These are phyloP conservation scores for Brassica hybrid DNA, from an alignment of 441 rosid genomes.

Conservation along the genomic window DNA sequence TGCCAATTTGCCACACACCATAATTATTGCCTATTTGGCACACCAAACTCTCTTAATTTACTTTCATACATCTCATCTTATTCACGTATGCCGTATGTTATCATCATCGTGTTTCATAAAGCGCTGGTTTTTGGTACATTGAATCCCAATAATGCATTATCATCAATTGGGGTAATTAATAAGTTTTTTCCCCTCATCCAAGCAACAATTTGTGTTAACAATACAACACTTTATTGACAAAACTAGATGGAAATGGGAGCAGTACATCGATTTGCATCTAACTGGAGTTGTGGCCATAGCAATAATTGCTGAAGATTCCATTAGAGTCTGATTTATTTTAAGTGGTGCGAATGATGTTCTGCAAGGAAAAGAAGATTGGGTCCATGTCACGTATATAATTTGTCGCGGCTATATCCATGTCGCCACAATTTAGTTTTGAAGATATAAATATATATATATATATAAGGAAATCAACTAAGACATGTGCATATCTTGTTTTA, in stretches of 20 bases:
- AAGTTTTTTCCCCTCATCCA: too few relatives aligned
- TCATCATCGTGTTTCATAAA: not conserved
- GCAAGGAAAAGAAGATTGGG: conserved; percentile 9
- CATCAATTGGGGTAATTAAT: not conserved
- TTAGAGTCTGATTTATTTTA: conserved; percentile 20
- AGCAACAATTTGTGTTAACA: not conserved
- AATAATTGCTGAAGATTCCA: conserved; percentile 38
- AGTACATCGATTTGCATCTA: not conserved
- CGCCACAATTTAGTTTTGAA: not conserved
- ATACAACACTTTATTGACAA: not conserved
- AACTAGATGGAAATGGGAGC: conserved; percentile 1
- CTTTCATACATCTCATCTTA: too few relatives aligned
- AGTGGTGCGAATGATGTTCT: conserved; percentile 19
- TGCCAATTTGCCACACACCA: conserved; percentile 23
- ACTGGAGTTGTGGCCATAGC: conserved; percentile 22
- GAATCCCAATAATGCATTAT: not conserved
- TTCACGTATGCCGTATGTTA: not conserved
- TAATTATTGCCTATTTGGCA: conserved; percentile 24
- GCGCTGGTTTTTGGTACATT: not conserved
- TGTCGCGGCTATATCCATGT: not conserved
- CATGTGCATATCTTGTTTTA: not conserved
- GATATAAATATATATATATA: not conserved
- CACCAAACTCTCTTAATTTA: conserved; percentile 10
- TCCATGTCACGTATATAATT: not conserved
- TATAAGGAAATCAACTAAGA: not conserved